Evolutionary conservation across 1,139 yeast species (phyloP).

Genomic region (Saccharomyces hybrid): DNA sequence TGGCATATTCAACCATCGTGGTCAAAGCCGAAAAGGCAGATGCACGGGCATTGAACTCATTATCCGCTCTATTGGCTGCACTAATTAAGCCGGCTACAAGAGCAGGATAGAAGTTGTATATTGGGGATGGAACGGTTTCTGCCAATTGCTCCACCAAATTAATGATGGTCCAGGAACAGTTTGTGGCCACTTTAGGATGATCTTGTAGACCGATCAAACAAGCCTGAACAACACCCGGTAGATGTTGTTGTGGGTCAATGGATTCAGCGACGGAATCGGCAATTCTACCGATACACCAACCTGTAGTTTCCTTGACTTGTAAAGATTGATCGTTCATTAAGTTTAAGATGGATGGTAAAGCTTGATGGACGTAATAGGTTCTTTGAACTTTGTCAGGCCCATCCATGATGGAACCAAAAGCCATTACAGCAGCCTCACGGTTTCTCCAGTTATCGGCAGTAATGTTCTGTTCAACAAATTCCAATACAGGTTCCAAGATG

Average conservation of each 20-base stretch:
- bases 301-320: conserved; percentile 93
- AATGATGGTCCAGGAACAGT: conserved; percentile 96
- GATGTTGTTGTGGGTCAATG: conserved; percentile 53
- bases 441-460: conserved; percentile 62
- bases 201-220: conserved; percentile 72
- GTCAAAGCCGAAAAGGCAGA: conserved; percentile 93
- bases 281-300: conserved; percentile 96
- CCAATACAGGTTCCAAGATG: conserved; percentile 76
- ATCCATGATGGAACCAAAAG: conserved; percentile 91
- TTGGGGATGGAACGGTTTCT: conserved; percentile 49
- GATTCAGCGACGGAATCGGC: conserved; percentile 82
- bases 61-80: conserved; percentile 64
- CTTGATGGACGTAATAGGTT: conserved; percentile 63
- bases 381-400: conserved; percentile 82
- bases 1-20: conserved; percentile 66
- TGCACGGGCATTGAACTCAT: conserved; percentile 84
- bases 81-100: conserved; percentile 64
- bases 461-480: conserved; percentile 73
- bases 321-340: conserved; percentile 66
- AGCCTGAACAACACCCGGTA: conserved; percentile 66
- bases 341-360: conserved; percentile 65
- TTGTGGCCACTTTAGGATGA: conserved; percentile 86
- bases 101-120: conserved; percentile 65
- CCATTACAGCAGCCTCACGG: conserved; percentile 98
- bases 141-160: conserved; percentile 82